phyloP scores from a whole-genome alignment of 306 rosid genomes.

The Canavalia ensiformis region DNA sequence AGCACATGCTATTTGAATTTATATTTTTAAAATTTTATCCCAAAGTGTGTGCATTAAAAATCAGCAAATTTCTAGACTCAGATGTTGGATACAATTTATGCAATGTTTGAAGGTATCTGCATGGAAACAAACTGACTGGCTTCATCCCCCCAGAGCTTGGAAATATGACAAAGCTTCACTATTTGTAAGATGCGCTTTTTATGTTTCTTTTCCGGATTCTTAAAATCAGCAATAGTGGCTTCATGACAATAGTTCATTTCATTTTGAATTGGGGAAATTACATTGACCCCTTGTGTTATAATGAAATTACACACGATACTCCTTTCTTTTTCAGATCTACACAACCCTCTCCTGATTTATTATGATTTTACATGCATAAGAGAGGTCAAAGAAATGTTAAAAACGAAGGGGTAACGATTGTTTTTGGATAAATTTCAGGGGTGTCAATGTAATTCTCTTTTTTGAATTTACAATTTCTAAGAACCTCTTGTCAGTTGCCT shows the following conservation, averaged over 20 bases:
- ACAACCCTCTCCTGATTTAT: too few species aligned
- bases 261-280: background rate
- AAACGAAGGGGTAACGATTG: too few species aligned
- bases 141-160: conserved; percentile 81
- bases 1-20: conserved; percentile 42
- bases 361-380: too few species aligned
- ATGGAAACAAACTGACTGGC: conserved; percentile 82
- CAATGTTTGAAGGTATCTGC: conserved; percentile 70
- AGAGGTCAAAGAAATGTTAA: too few species aligned
- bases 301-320: too few species aligned
- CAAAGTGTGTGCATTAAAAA: background rate
- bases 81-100: background rate
- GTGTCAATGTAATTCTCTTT: too few species aligned
- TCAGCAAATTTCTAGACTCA: background rate
- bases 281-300: too few species aligned
- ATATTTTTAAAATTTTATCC: background rate
- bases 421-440: too few species aligned
- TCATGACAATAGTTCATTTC: conserved; percentile 23
- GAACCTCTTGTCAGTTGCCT: background rate
- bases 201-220: background rate
- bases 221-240: background rate
- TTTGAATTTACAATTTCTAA: background rate
- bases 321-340: too few species aligned
- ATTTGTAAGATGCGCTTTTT: conserved; percentile 60
- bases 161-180: conserved; percentile 83